phyloP scores from a whole-genome alignment of 1,284 basidiomycete genomes.

The Hypsizygus ulmarius region DNA sequence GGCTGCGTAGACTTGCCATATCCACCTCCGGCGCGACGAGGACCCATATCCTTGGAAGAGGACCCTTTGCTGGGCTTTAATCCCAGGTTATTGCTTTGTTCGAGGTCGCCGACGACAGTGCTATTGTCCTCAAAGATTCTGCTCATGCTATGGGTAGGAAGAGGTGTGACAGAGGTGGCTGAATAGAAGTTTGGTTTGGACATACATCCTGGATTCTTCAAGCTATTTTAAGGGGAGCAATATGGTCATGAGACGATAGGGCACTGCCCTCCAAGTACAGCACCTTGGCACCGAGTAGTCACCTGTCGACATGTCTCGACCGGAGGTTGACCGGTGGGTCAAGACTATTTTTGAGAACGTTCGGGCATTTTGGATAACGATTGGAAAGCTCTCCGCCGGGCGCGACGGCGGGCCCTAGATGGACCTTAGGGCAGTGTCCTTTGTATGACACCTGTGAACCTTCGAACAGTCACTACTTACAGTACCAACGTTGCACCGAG shows the following conservation, averaged over 20 bases:
- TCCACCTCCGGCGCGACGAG: slow-evolving; percentile 19
- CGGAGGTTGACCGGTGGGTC: not conserved
- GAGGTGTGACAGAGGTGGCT: not conserved
- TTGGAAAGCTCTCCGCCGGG: no score
- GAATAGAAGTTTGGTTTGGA: not conserved
- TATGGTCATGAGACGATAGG: not conserved
- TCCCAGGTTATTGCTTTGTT: slow-evolving; percentile 15
- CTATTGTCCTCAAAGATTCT: slow-evolving; percentile 25
- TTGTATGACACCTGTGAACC: no score
- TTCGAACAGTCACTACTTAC: no score
- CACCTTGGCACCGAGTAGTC: not conserved
- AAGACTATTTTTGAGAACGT: no score
- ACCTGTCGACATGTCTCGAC: not conserved
- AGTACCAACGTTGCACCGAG: no score
- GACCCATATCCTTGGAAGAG: slow-evolving; percentile 11
- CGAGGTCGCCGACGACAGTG: slow-evolving; percentile 33
- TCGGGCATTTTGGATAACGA: no score
- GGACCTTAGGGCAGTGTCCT: not conserved
- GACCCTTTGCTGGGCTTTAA: slow-evolving; percentile 3
- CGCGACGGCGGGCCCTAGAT: not conserved
- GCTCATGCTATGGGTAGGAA: slow-evolving; percentile 13
- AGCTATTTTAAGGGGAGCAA: not conserved
- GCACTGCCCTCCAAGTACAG: not conserved
- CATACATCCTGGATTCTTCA: not conserved
- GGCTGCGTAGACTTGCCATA: slow-evolving; percentile 18